Percentiles rank a stretch among this genome's conserved stretches.
phyloP scores from a whole-genome alignment of 1,284 basidiomycete genomes.

The Chalciporus sp. region DNA sequence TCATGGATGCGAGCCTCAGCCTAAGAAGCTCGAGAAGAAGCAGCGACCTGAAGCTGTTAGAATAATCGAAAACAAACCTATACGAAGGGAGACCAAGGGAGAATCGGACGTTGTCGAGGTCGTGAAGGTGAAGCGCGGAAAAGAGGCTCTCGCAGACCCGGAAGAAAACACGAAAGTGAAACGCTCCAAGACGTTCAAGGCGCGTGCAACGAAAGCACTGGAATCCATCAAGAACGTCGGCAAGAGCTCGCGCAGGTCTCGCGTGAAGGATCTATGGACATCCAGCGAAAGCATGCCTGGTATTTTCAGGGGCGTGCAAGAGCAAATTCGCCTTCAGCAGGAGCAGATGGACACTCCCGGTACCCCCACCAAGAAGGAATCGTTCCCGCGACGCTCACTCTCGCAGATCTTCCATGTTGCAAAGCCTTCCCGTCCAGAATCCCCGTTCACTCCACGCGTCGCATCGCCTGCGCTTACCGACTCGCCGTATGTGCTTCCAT shows the following conservation, averaged over 20 bases:
- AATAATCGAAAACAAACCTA: constrained; percentile 27
- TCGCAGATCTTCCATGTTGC: constrained; percentile 27
- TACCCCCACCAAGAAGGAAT: constrained; percentile 10
- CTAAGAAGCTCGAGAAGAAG: constrained; percentile 35
- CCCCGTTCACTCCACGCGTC: constrained; percentile 3
- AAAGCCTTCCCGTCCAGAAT: constrained; percentile 18
- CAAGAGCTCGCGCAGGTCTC: constrained; percentile 41
- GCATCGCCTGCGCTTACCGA: constrained; percentile 7
- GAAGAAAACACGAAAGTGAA: constrained; percentile 39
- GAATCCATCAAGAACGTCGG: constrained; percentile 60
- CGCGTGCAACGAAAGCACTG: constrained; percentile 62
- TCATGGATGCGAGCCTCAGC: constrained; percentile 23
- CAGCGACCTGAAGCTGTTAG: constrained; percentile 31
- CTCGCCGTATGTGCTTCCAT: constrained; percentile 1
- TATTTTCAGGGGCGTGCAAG: constrained; percentile 27
- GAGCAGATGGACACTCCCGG: constrained; percentile 9
- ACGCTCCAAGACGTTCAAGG: constrained; percentile 55
- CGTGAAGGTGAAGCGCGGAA: constrained; percentile 58
- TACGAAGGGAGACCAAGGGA: constrained; percentile 27
- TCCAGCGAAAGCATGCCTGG: constrained; percentile 34
- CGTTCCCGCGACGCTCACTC: constrained; percentile 28
- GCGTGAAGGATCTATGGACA: constrained; percentile 41
- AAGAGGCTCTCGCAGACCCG: constrained; percentile 32
- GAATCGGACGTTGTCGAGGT: constrained; percentile 66
- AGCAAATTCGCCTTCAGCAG: constrained; percentile 20